Evolutionary conservation across 345 rosid species (phyloP), one percentile per base, ranked within the genome.

Genomic region (Fremontodendron californicum): DNA sequence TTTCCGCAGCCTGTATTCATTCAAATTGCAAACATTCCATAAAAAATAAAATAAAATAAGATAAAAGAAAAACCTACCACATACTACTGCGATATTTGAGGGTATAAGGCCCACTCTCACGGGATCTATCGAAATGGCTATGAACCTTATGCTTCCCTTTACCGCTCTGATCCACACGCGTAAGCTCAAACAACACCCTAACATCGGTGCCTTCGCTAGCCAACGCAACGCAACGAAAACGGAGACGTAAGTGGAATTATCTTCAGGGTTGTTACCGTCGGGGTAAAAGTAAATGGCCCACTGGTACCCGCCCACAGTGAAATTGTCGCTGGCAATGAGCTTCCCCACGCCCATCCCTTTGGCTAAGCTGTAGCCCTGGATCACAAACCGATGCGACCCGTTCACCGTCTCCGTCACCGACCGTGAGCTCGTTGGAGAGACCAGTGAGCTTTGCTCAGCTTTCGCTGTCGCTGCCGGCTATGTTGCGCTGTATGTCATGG

Each of bases 331-430:
- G 57, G 90, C 90, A 58, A 89, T 80, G 91, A 89, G 91, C 75
- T 87, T 89, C 35, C 92, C 94, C 27, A 89, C 66, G 21, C 94
- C 91, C 88, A 90, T 89, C 9, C 94, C 90, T 71, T 90, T 90
- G 39, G 92, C 92, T n/a, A 93, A 82, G 23, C 93, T 93, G 79
- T 87, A 96, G 2, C 97, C 95, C 77, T 87, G 89, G 51, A 96
- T 92, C 58, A 84, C 81, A 68, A 96, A 96, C 71, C 75, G 81
- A 80, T 92, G 97, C 11, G 97, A 93, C 40, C 97, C 98, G 33
- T 92, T 89, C 79, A 89, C 90, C 57, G 97, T 90, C 83, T 96
- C 91, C 80, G 86, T 86, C 42, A 93, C 77, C 39, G 91, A 83
- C 63, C 55, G 91, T 5, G 98, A 93, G 73, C 87, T 77, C 73